These are phyloP conservation scores for Mycena filopes DNA, from an alignment of 768 basidiomycete genomes.

Conservation along the genomic window DNA sequence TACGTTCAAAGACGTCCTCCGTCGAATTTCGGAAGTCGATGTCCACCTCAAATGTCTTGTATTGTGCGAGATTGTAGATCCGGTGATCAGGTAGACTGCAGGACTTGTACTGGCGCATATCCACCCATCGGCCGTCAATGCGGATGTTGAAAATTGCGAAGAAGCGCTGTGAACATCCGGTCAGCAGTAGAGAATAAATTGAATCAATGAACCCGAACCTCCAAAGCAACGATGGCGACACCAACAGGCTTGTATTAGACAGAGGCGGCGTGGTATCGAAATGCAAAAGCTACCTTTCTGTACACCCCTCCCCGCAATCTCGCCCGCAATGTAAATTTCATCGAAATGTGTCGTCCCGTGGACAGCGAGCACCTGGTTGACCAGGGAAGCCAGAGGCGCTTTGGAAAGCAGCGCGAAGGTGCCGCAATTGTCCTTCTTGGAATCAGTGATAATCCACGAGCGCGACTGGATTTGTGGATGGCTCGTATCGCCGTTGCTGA, in stretches of 20 bases:
- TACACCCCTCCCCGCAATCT: constrained; percentile 33
- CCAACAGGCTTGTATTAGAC: no score
- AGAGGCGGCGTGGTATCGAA: no score
- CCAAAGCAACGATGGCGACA: constrained; percentile 30
- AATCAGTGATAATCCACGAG: constrained; percentile 30
- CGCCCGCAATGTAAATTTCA: constrained; percentile 34
- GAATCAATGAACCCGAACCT: constrained; percentile 2
- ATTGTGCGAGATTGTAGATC: constrained; percentile 33
- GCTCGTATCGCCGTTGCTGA: constrained; percentile 13
- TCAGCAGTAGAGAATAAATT: background rate
- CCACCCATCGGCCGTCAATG: constrained; percentile 36
- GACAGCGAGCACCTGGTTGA: constrained; percentile 33
- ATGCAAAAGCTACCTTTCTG: no score
- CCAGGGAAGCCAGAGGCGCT: constrained; percentile 32
- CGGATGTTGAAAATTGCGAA: constrained; percentile 39
- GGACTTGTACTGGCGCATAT: constrained; percentile 33
- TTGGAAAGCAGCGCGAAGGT: constrained; percentile 31
- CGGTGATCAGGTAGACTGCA: constrained; percentile 33
- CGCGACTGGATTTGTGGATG: constrained; percentile 34
- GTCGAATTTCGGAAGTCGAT: constrained; percentile 28
- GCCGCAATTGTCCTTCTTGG: constrained; percentile 24
- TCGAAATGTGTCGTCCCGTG: constrained; percentile 14
- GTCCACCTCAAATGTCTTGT: constrained; percentile 31
- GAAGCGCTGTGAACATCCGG: constrained; percentile 24
- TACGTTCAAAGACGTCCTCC: constrained; percentile 14